phyloP scores from a whole-genome alignment of 2,329 filamentous ascomycete species.

The Neofusicoccum kwambonambiense region DNA sequence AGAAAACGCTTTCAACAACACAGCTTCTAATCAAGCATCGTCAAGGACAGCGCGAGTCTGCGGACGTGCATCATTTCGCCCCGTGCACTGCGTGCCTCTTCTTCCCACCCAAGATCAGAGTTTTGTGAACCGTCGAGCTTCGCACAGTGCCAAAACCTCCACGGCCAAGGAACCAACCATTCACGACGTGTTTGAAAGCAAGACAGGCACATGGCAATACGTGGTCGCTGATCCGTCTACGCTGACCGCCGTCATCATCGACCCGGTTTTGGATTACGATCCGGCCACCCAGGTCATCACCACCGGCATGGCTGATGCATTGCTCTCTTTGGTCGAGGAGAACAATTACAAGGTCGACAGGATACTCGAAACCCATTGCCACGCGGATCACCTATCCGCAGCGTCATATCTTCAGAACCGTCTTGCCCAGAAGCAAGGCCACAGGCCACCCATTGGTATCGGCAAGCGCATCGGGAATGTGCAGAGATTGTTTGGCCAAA shows the following conservation, averaged over 20 bases:
- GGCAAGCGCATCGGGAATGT: slow-evolving; percentile 53
- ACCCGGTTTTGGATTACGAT: slow-evolving; percentile 59
- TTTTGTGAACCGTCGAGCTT: neutral
- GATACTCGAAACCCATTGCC: slow-evolving; percentile 61
- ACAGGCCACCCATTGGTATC: slow-evolving; percentile 49
- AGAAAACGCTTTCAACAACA: no score
- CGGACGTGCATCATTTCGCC: no score
- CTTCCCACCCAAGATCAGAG: no score
- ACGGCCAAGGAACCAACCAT: slow-evolving; percentile 23
- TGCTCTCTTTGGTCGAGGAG: slow-evolving; percentile 46
- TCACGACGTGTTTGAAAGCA: slow-evolving; percentile 33
- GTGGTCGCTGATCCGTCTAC: slow-evolving; percentile 55
- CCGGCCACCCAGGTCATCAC: slow-evolving; percentile 41
- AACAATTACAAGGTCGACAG: slow-evolving; percentile 47
- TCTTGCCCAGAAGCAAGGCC: slow-evolving; percentile 37
- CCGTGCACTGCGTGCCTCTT: no score
- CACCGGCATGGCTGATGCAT: slow-evolving; percentile 51
- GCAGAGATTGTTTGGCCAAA: slow-evolving; percentile 48
- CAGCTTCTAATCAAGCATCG: neutral
- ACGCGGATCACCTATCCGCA: slow-evolving; percentile 60
- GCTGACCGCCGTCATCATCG: slow-evolving; percentile 54
- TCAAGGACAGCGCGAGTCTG: neutral
- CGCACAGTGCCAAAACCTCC: neutral
- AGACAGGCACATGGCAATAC: slow-evolving; percentile 57
- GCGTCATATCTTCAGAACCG: slow-evolving; percentile 54